Evolutionary conservation across 2,329 filamentous ascomycete genomes (phyloP).

Genomic region (Thelonectria olida): DNA sequence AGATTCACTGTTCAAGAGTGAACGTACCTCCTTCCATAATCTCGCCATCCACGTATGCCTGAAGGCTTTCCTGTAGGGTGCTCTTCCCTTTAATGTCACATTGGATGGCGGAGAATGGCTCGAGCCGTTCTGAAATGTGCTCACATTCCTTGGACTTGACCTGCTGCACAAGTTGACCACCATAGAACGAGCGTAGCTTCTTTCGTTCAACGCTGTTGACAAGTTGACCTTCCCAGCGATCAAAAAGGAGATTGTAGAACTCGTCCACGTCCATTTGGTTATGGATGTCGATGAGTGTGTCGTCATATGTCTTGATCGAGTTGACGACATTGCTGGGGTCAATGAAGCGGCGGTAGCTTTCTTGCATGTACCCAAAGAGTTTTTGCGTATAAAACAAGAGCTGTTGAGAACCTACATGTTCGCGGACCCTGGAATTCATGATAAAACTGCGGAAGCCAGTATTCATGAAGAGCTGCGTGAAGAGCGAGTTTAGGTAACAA

Average conservation of each 20-base stretch:
- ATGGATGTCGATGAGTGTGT: constrained; percentile 82
- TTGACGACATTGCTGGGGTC: constrained; percentile 78
- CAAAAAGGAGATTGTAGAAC: constrained; percentile 94
- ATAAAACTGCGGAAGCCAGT: constrained; percentile 87
- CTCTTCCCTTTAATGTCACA: constrained; percentile 95
- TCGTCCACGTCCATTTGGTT: constrained; percentile 98
- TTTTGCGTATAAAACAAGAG: constrained; percentile 81
- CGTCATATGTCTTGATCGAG: constrained; percentile 84
- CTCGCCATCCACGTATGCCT: constrained; percentile 96
- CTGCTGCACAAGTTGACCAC: constrained; percentile 91
- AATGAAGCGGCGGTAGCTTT: constrained; percentile 76
- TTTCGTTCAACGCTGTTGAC: constrained; percentile 73
- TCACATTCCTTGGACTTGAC: constrained; percentile 94
- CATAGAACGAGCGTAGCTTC: constrained; percentile 83
- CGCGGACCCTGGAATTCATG: constrained; percentile 67
- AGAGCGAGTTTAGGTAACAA: constrained; percentile 94
- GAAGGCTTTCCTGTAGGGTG: constrained; percentile 84
- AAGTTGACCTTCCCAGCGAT: constrained; percentile 88
- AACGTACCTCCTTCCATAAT: constrained; percentile 85
- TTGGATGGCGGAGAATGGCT: constrained; percentile 93
- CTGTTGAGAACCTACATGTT: constrained; percentile 65
- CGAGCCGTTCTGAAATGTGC: constrained; percentile 89
- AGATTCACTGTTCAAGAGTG: background rate
- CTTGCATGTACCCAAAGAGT: constrained; percentile 87
- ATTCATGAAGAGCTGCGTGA: constrained; percentile 98